phyloP scores from a whole-genome alignment of 2,329 filamentous ascomycete genomes.

The Pochonia chlamydosporia region DNA sequence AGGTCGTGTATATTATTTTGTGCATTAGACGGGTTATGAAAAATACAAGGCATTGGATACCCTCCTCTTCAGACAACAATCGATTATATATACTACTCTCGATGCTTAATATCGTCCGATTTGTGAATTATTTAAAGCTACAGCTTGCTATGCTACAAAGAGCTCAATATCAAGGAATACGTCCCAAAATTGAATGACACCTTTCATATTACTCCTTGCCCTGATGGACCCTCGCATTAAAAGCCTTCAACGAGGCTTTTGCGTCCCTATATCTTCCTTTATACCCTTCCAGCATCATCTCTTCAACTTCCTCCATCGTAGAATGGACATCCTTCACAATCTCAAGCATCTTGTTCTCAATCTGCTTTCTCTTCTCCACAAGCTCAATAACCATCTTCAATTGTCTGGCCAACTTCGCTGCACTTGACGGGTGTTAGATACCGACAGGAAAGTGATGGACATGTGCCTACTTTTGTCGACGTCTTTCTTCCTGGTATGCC shows the following conservation, averaged over 20 bases:
- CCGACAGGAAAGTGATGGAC: not conserved
- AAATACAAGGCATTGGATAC: slow-evolving; percentile 7
- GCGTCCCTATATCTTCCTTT: slow-evolving; percentile 20
- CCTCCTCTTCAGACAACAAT: not conserved
- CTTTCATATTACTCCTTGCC: not conserved
- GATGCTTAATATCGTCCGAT: not conserved
- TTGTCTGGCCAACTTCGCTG: slow-evolving; percentile 9
- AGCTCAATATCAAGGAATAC: not conserved
- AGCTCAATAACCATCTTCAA: slow-evolving; percentile 16
- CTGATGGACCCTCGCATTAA: not conserved
- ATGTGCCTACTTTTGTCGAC: slow-evolving; percentile 16
- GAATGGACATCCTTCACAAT: slow-evolving; percentile 15
- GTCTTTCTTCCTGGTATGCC: slow-evolving; percentile 16
- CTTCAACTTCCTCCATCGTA: slow-evolving; percentile 18
- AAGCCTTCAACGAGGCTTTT: slow-evolving; percentile 7
- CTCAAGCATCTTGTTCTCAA: slow-evolving; percentile 22
- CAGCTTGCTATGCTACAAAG: not conserved
- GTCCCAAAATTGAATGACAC: not conserved
- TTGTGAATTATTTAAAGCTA: not conserved
- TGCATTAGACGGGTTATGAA: slow-evolving; percentile 11
- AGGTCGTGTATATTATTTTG: slow-evolving; percentile 18
- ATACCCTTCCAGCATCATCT: slow-evolving; percentile 23
- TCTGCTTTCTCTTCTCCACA: slow-evolving; percentile 17
- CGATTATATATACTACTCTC: no score
- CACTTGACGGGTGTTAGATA: slow-evolving; percentile 11